Evolutionary conservation across 192 early-diverging fungal species (phyloP), one percentile per base, ranked within the genome.

Genomic region (Jimgerdemannia flammicorona): DNA sequence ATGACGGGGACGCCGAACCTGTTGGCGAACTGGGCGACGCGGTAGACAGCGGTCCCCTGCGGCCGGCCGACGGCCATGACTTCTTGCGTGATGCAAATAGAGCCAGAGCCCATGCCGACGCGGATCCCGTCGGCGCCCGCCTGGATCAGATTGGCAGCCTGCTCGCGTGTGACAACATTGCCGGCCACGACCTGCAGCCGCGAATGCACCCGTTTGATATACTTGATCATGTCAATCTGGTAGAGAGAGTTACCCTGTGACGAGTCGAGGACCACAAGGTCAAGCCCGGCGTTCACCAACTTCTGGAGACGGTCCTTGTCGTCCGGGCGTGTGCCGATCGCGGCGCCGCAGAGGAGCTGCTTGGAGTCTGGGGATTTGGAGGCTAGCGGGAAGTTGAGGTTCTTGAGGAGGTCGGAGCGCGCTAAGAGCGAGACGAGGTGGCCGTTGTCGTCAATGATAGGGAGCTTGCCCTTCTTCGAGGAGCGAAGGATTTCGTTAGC

Each of bases 1-100:
- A 99, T 95, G 40, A 93, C 91, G 43, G 98, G 98, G 14, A 99
- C 91, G 75, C 96, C 98, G 77, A 97, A 99, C 83, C 92, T 89
- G 81, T 91, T 85, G 64, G 95, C 94, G 81, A 94, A 97, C 87
- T 97, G 90, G n/a, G 96, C 91, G 59, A 99, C 98, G 78, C 92
- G 92, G 88, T 89, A 97, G 64, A 99, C 98, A 54, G 95, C 96
- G 40, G 96, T 97, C 4, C 94, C 98, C 81, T 99, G 98, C 54
- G 98, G 98, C 77, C 98, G 93, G 78, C 98, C 98, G 70, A 96
- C 96, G 67, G 98, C 96, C 96, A 98, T 99, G 82, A 96, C 96
- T 84, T 97, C 97, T 82, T 98, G 97, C 44, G 97, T 98, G 74
- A 98, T 99, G 88, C 97, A 99, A 78, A 99, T 99, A 29, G 93